These are phyloP conservation scores for Spencermartinsiella ligniputridi DNA, from an alignment of 1,139 yeast species.

Conservation along the genomic window DNA sequence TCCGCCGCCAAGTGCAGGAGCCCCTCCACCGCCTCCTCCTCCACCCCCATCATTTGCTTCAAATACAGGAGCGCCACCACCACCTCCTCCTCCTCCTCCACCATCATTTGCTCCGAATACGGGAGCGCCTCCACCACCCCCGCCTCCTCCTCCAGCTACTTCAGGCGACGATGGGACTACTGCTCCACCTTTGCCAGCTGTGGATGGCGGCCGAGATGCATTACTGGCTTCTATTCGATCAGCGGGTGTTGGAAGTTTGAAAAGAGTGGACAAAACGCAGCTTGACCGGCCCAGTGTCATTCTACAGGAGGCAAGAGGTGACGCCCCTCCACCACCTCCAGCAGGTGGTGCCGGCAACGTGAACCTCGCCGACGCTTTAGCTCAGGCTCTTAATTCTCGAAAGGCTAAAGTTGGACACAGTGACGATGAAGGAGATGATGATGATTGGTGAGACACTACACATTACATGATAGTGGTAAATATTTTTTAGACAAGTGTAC, in stretches of 20 bases:
- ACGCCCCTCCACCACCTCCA: conserved; percentile 34
- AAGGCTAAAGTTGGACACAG: conserved; percentile 78
- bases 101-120: conserved; percentile 25
- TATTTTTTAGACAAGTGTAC: not conserved
- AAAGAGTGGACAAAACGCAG: conserved; percentile 77
- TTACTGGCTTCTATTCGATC: conserved; percentile 80
- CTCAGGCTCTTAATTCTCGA: conserved; percentile 77
- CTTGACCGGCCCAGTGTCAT: conserved; percentile 73
- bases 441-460: conserved; percentile 43
- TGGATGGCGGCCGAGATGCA: conserved; percentile 69
- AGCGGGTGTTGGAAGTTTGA: conserved; percentile 64
- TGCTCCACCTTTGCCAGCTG: conserved; percentile 37
- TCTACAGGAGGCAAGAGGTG: conserved; percentile 69
- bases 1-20: conserved; percentile 14
- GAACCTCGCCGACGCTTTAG: conserved; percentile 77
- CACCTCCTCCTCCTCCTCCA: conserved; percentile 18
- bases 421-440: conserved; percentile 81
- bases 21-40: conserved; percentile 13
- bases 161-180: conserved; percentile 35
- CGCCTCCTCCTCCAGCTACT: conserved; percentile 38
- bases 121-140: conserved; percentile 28
- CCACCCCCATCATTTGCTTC: conserved; percentile 6
- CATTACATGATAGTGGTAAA: conserved; percentile 1
- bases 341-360: conserved; percentile 47
- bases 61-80: conserved; percentile 16